Conservation (phyloP, 1,284 basidiomycete species). For the Porogramme epimiltina region DNA sequence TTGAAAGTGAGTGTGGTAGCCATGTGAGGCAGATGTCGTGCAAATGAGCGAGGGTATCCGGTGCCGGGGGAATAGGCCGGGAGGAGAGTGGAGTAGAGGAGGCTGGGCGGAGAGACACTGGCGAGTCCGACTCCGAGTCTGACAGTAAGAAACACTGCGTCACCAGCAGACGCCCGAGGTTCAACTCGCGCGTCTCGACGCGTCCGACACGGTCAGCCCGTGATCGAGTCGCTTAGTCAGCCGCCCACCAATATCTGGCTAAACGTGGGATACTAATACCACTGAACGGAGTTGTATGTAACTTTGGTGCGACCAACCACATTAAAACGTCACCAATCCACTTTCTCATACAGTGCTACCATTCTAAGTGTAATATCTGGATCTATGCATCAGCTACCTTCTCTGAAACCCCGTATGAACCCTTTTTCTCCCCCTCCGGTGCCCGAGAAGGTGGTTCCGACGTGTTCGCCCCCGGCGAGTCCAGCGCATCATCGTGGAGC, state of each 20-base stretch:
- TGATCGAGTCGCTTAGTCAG: not conserved
- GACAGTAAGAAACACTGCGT: no score
- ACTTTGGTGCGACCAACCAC: no score
- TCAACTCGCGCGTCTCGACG: not conserved
- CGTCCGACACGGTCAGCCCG: conserved; percentile 1
- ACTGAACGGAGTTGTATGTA: no score
- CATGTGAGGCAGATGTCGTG: conserved; percentile 23
- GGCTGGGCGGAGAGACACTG: no score
- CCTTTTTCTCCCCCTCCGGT: conserved; percentile 10
- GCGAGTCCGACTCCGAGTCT: no score
- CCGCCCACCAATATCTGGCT: no score
- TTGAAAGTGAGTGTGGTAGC: conserved; percentile 29
- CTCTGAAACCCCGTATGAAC: not conserved
- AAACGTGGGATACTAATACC: no score
- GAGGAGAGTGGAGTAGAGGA: not conserved
- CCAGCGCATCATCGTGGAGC: conserved; percentile 37
- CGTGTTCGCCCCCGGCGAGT: not conserved
- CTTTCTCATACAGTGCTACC: no score
- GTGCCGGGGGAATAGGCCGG: not conserved
- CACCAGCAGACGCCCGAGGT: no score
- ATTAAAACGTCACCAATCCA: no score
- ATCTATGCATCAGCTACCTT: not conserved
- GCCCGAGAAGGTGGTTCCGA: conserved; percentile 1
- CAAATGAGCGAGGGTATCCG: conserved; percentile 2
- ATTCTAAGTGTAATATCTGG: not conserved